Base-by-base conservation (phyloP, 1,284 basidiomycete species). In the Hemileia vastatrix region DNA sequence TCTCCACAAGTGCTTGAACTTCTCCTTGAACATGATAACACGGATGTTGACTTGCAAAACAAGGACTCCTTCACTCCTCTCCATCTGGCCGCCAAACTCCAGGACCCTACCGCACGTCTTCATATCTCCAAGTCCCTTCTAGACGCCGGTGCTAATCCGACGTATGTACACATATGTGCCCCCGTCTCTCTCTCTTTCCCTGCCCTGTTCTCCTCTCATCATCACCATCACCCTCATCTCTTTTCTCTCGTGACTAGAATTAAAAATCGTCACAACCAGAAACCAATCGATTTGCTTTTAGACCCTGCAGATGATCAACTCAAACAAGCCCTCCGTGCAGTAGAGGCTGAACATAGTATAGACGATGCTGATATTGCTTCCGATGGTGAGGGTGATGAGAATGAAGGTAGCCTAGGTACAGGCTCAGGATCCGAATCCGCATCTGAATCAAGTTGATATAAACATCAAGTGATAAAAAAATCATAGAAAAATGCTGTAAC, bases 21-120 rank as follows among this genome's bases (percentile, higher is more conserved):
- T 15, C 54, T 61, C 18, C 45, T 61, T 8, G 59, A 61, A 54
- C 59, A 61, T 36, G 59, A 61, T 48, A 52, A 52, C 1, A 44
- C 51, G 2, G 59, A 61, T 61, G 59, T 61, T 5, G 59, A 61
- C 40, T 47, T 61, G 18, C 15, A 44, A 1, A 61, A 61, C 31
- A 47, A 54, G 18, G 40, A 54, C 45, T 50, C 51, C 18, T 40
- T 52, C 32, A 61, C 59, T n/a, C 59, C 59, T 4, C 21, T 61
- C 6, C 59, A 54, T 13, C 36, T 19, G 33, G 51, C 59, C 3
- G 32, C 54, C 6, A 11, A 54, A 32, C 47, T 61, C 44, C 21
- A 53, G 6, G 27, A 54, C n/a, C 45, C 52, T 8, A 47, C 45
- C 15, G 40, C 18, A 4, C 36, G 52, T n/a, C 44, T 54, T 18